A percentile compares a stretch with the other conserved stretches of the same genome.
These are phyloP conservation scores for Gremmenia infestans DNA, from an alignment of 2,329 filamentous ascomycete species.

Conservation along the genomic window DNA sequence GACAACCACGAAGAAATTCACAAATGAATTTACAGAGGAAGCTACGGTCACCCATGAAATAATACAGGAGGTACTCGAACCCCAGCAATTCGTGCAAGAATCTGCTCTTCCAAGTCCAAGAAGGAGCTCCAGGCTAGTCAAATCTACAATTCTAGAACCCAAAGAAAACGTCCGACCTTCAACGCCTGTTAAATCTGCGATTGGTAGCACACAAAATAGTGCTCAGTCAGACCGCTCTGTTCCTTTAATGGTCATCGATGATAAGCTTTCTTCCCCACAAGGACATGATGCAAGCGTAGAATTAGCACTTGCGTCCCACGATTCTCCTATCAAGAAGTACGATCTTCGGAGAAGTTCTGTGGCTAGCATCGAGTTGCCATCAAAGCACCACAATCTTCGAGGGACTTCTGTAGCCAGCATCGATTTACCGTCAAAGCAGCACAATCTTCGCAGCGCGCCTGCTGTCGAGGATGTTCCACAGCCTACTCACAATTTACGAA, in stretches of 20 bases:
- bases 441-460: not conserved
- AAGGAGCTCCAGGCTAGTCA: constrained; percentile 17
- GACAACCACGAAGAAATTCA: not conserved
- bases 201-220: constrained; percentile 4
- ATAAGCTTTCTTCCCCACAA: constrained; percentile 14
- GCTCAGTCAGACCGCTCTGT: constrained; percentile 10
- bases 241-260: constrained; percentile 20
- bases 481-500: not conserved
- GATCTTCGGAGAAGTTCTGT: constrained; percentile 11
- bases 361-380: not conserved
- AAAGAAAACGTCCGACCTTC: constrained; percentile 11
- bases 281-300: constrained; percentile 30
- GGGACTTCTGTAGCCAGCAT: not conserved
- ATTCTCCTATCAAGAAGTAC: constrained; percentile 21
- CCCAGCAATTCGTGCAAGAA: not conserved
- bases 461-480: not conserved
- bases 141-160: constrained; percentile 6
- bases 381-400: not conserved
- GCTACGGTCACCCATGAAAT: not conserved
- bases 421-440: not conserved
- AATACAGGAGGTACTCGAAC: constrained; percentile 1
- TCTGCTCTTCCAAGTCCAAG: constrained; percentile 8
- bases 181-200: constrained; percentile 3
- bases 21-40: not conserved
- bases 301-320: constrained; percentile 23